Evolutionary conservation across 2,329 filamentous ascomycete species (phyloP), one percentile per base, ranked within the genome.

Genomic region (Alternaria gansuensis): DNA sequence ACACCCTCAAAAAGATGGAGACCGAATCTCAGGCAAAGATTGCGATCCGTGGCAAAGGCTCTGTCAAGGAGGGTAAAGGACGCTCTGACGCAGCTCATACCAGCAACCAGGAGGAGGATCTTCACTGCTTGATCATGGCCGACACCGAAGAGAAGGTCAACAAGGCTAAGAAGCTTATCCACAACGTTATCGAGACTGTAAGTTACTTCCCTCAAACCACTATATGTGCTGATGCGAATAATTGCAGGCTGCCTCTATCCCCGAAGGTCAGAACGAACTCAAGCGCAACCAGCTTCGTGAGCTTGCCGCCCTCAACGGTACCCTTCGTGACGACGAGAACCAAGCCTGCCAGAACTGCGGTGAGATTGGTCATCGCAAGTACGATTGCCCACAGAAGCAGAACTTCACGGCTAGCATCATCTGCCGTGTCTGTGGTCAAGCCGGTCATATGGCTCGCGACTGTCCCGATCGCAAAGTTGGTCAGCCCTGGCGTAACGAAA

Each of bases 381-480:
- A 97, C 78, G 95, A 99, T 77, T 99, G 95, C 72, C 95, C 95
- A 13, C 92, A 99, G 81, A 92, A 95, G 79, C 92, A 93, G 77
- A 99, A 99, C 81, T 98, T 90, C 81, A 99, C 95, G n/a, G 93
- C 95, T 72, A 98, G 93, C 80, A 98, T 99, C 77, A 98, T 99
- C 76, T 99, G 95, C 81, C 93, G 94, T 72, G 91, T 97, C 71
- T 99, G 95, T 82, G 95, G 95, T 69, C 97, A 98, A 77, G 93
- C 95, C 66, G 95, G 95, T 21, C 95, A 99, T 73, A 97, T 99
- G 93, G 95, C 93, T 68, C 90, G 94, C 70, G 95, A 99, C 81
- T 99, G 95, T 86, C 93, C 94, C 44, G 95, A 99, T 75, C 86
- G 95, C 76, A 91, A 95, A 82, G 88, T 91, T 75, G 95, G 95